These are phyloP conservation scores for Rubia yunnanensis DNA, from an alignment of 257 asterid genomes.

Conservation along the genomic window DNA sequence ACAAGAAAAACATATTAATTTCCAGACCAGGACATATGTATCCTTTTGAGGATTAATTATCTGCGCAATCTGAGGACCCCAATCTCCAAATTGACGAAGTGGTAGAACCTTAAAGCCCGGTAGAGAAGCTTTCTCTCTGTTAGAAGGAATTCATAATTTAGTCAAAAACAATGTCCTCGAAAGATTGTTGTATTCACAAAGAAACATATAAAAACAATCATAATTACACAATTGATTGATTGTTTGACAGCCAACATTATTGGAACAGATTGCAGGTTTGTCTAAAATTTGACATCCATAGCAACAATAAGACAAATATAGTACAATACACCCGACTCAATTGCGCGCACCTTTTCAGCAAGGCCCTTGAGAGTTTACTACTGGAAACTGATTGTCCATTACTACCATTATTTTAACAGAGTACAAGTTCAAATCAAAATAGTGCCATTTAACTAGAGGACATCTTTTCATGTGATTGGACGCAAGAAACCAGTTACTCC, in stretches of 20 bases:
- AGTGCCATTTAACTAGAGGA: background rate
- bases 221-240: background rate
- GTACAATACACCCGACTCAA: background rate
- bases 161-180: background rate
- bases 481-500: background rate
- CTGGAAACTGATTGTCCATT: background rate
- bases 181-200: background rate
- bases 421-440: background rate
- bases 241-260: background rate
- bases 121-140: slow-evolving; percentile 72
- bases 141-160: slow-evolving; percentile 3
- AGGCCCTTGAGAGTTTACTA: background rate
- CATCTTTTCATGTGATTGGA: background rate
- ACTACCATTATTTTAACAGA: background rate
- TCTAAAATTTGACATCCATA: background rate
- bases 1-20: background rate
- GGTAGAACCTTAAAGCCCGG: slow-evolving; percentile 86
- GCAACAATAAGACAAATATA: background rate
- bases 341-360: background rate
- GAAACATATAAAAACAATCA: background rate
- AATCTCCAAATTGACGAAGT: slow-evolving; percentile 81
- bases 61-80: slow-evolving; percentile 80
- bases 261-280: background rate
- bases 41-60: slow-evolving; percentile 80
- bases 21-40: slow-evolving; percentile 73